phyloP scores from a whole-genome alignment of 139 green algal genomes.

The Tetraselmis striata region DNA sequence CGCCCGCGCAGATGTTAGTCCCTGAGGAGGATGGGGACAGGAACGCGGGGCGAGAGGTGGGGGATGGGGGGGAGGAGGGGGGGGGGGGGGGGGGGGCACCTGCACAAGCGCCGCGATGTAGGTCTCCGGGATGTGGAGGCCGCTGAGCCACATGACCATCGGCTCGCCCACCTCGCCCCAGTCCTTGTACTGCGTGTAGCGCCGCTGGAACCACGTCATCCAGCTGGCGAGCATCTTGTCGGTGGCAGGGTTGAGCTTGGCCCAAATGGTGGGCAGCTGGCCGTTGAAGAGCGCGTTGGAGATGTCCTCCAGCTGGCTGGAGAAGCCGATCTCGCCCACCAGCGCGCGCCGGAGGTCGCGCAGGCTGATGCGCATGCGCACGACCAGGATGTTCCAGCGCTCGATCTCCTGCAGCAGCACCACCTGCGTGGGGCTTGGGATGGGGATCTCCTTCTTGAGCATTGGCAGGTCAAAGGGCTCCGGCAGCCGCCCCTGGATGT shows the following conservation, averaged over 20 bases:
- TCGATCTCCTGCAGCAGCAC: conserved; percentile 82
- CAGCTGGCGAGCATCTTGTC: conserved; percentile 71
- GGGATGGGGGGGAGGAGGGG: no score
- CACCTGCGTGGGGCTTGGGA: conserved; percentile 57
- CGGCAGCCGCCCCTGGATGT: conserved; percentile 66
- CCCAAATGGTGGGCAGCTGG: conserved; percentile 69
- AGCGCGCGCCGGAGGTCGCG: conserved; percentile 69
- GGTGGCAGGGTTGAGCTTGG: conserved; percentile 58
- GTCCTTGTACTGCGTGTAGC: conserved; percentile 60
- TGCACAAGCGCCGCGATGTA: conserved; percentile 76
- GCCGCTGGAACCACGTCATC: conserved; percentile 73
- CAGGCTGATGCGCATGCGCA: conserved; percentile 56
- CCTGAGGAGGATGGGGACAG: no score
- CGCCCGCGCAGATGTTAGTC: no score
- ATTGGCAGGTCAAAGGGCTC: conserved; percentile 74
- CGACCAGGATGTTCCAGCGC: conserved; percentile 62
- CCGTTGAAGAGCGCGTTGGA: conserved; percentile 63
- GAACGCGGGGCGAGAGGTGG: no score
- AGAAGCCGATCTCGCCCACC: conserved; percentile 77
- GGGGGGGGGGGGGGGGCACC: no score
- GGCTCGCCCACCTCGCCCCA: conserved; percentile 75
- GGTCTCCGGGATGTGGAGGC: conserved; percentile 79
- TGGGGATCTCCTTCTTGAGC: conserved; percentile 61
- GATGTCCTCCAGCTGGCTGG: conserved; percentile 62
- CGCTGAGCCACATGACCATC: conserved; percentile 75